Base-by-base conservation (phyloP, 208 protist species). In the Phytomonas francai region DNA sequence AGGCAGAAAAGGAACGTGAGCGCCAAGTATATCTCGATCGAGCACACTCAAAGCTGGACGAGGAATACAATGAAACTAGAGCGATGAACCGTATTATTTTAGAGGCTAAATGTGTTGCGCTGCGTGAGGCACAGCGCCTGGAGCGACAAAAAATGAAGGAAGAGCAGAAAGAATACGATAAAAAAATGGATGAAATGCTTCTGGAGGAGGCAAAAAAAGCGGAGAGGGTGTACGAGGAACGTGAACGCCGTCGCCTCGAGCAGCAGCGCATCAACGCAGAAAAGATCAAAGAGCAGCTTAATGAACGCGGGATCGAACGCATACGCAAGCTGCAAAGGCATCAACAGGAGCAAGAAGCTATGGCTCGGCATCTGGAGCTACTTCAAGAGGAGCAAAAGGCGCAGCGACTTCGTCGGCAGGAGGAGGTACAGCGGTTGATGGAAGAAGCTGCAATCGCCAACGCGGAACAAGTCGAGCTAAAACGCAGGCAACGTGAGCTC, bases 391-490 rank as follows among this genome's bases (percentile, higher is more conserved):
- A 97, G 59, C 91, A 97, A 54, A 78, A 73, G 51, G 88, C 87
- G 29, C 88, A 97, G 74, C 89, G 91, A 69, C 67, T 92, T 64
- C 80, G 87, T 5, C 83, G 88, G 63, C 70, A 93, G 33, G 89
- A 94, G 59, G 83, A 76, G 14, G 85, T 87, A 7, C 77, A 85
- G 8, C 67, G 75, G 19, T 69, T 97, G 42, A 93, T 97, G 87
- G 93, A 97, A 69, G 95, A 97, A 39, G 92, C 89, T 22, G 90
- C 93, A 12, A 76, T 96, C 49, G 88, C 95, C 19, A 97, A 98
- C 77, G 90, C 92, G 3, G 90, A 97, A 74, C 95, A 98, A 73
- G 92, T 98, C 25, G 71, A 77, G 29, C 86, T 97, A 32, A 97
- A 97, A 79, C 68, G 90, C 65, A 71, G 76, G 34, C 83, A 92